Evolutionary conservation across 2,329 filamentous ascomycete species (phyloP), one percentile per base, ranked within the genome.

Genomic region (Fusarium nurragi): DNA sequence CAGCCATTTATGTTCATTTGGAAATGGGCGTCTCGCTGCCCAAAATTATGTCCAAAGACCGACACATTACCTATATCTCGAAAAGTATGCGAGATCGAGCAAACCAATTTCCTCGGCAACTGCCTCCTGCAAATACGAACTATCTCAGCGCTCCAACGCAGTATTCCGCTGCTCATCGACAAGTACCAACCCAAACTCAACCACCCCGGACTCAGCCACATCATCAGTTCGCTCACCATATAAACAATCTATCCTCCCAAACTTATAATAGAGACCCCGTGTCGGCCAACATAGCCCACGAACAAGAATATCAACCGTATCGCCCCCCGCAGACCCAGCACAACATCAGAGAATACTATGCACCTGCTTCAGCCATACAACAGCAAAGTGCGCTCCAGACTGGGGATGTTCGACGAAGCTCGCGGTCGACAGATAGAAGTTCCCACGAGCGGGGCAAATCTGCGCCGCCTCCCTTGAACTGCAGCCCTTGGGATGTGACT

Each of bases 1-100:
- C 74, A 40, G 61, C 62, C 34, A 74, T 85, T 51, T 85, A 83
- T 56, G 73, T 85, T 11, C 80, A 83, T 52, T 73, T 86, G 57
- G 83, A 84, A 68, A 83, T 85, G 57, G 82, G 83, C 26, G 73
- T 86, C 22, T 83, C 83, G 1, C 84, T 81, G 78, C 76, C 77
- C n/a, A 78, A 77, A 36, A 77, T 80, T 53, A 58, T 78, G 13
- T 76, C 79, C 13, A 81, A 78, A 56, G 78, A 74, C 48, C 81
- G 81, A 58, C 78, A 79, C 25, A 60, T 83, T 59, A 80, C 80
- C 40, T 84, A 82, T 64, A 79, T 77, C 64, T 84, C 83, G 18
- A 78, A 78, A 54, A 78, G 76, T 52, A 70, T 81, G 50, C 80
- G 81, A 60, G 71, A 83, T 64, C 74, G 78, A 71, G 59, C 74